Evolutionary conservation across 177 flowering plant species (phyloP).

Genomic region (Vitis hybrid): DNA sequence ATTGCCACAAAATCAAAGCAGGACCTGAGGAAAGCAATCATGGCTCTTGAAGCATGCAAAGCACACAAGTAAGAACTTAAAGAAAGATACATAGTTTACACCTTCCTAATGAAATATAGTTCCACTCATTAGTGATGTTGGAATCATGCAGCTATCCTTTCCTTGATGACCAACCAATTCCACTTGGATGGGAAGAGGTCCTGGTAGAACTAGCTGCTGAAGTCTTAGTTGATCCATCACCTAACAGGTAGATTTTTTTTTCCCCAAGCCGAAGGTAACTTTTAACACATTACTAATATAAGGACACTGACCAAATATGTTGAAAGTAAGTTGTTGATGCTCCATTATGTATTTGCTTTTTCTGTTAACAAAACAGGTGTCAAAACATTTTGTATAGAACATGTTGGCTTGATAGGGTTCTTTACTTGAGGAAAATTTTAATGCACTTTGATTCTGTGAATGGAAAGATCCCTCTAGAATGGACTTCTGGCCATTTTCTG

Average conservation of each 20-base stretch:
- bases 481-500: neutral
- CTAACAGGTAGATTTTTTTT: constrained; percentile 31
- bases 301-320: neutral
- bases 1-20: constrained; percentile 70
- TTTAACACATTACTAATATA: neutral
- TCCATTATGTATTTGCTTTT: neutral
- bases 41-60: constrained; percentile 88
- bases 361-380: neutral
- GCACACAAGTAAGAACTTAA: constrained; percentile 54
- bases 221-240: constrained; percentile 65
- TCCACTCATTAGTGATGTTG: neutral
- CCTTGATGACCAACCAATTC: constrained; percentile 68
- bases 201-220: constrained; percentile 59
- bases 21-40: constrained; percentile 65
- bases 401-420: neutral
- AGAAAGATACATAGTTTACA: neutral
- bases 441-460: neutral
- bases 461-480: neutral
- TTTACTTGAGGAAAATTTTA: neutral
- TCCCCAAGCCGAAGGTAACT: neutral
- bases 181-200: constrained; percentile 74
- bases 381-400: neutral
- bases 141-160: constrained; percentile 62
- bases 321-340: neutral
- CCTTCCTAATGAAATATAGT: neutral